A percentile compares a stretch with the other conserved stretches of the same genome.
phyloP scores from a whole-genome alignment of 2,329 filamentous ascomycete species.

The Penicillium sp. region DNA sequence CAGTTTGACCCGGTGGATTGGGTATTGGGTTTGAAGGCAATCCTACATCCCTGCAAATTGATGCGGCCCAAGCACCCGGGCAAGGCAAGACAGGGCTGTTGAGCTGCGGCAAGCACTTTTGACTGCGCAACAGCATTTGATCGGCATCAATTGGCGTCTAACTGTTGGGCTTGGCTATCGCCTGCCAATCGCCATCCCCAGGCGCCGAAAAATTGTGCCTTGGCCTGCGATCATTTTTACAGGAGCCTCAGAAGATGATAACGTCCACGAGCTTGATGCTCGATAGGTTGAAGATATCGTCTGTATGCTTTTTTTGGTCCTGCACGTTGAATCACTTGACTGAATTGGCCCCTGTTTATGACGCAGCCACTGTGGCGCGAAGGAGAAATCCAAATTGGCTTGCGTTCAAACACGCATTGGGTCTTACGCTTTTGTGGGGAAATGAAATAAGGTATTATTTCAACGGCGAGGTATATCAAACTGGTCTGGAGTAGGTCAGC shows the following conservation, averaged over 20 bases:
- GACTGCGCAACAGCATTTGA: slow-evolving; percentile 11
- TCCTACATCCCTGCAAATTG: slow-evolving; percentile 10
- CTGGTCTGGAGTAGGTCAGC: not conserved
- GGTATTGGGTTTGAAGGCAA: slow-evolving; percentile 17
- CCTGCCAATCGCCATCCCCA: slow-evolving; percentile 18
- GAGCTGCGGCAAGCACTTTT: slow-evolving; percentile 2
- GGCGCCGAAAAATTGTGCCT: slow-evolving; percentile 22
- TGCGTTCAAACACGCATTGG: not conserved
- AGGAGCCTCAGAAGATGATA: not conserved
- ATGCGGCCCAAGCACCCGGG: slow-evolving; percentile 13
- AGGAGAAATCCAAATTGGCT: not conserved
- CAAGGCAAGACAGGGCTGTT: not conserved
- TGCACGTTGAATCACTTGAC: slow-evolving; percentile 16
- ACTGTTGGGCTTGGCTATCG: slow-evolving; percentile 10
- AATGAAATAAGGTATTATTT: not conserved
- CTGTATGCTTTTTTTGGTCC: slow-evolving; percentile 12
- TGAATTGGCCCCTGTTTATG: slow-evolving; percentile 12
- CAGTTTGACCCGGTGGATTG: slow-evolving; percentile 16
- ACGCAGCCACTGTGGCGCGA: slow-evolving; percentile 17
- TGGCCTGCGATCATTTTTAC: slow-evolving; percentile 8
- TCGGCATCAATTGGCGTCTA: slow-evolving; percentile 18
- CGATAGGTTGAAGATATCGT: slow-evolving; percentile 8
- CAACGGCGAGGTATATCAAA: not conserved
- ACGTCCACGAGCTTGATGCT: not conserved
- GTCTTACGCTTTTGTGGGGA: not conserved